These are phyloP conservation scores for Colletotrichum noveboracense DNA, from an alignment of 2,329 filamentous ascomycete genomes.

Conservation along the genomic window DNA sequence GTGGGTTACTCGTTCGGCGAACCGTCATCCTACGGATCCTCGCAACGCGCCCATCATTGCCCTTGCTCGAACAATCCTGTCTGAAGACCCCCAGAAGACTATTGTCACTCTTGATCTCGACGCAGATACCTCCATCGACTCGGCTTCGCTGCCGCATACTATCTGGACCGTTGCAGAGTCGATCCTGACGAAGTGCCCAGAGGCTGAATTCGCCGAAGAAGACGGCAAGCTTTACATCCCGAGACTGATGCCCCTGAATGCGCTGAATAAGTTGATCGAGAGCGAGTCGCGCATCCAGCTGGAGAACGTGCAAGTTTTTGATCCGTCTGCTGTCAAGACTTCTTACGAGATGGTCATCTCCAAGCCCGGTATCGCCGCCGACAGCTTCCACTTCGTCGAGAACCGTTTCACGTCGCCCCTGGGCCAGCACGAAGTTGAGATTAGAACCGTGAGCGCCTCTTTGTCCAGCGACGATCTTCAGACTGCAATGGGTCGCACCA, in stretches of 20 bases:
- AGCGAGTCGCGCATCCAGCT: neutral
- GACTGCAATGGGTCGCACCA: slow-evolving; percentile 34
- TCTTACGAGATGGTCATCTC: slow-evolving; percentile 26
- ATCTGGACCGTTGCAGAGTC: slow-evolving; percentile 25
- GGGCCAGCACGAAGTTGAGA: slow-evolving; percentile 39
- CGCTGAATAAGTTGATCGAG: slow-evolving; percentile 52
- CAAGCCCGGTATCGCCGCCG: slow-evolving; percentile 29
- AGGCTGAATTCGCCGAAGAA: slow-evolving; percentile 50
- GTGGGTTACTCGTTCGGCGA: slow-evolving; percentile 52
- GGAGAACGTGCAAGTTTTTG: neutral
- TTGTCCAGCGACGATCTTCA: slow-evolving; percentile 43
- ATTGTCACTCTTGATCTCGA: slow-evolving; percentile 50
- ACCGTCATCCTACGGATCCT: slow-evolving; percentile 39
- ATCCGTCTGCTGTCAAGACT: neutral
- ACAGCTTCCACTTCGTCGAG: slow-evolving; percentile 28
- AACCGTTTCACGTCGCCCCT: slow-evolving; percentile 23
- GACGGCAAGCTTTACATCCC: slow-evolving; percentile 46
- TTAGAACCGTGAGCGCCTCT: slow-evolving; percentile 41
- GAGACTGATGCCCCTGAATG: slow-evolving; percentile 43
- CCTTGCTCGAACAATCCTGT: slow-evolving; percentile 52
- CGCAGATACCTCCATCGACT: slow-evolving; percentile 18
- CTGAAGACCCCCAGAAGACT: slow-evolving; percentile 49
- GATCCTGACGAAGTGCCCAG: slow-evolving; percentile 26
- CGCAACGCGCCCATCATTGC: slow-evolving; percentile 46
- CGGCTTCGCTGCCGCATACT: slow-evolving; percentile 31